A percentile compares a stretch with the other conserved stretches of the same genome.
These are phyloP conservation scores for Phialemonium atrogriseum DNA, from an alignment of 2,329 filamentous ascomycete species.

Conservation along the genomic window DNA sequence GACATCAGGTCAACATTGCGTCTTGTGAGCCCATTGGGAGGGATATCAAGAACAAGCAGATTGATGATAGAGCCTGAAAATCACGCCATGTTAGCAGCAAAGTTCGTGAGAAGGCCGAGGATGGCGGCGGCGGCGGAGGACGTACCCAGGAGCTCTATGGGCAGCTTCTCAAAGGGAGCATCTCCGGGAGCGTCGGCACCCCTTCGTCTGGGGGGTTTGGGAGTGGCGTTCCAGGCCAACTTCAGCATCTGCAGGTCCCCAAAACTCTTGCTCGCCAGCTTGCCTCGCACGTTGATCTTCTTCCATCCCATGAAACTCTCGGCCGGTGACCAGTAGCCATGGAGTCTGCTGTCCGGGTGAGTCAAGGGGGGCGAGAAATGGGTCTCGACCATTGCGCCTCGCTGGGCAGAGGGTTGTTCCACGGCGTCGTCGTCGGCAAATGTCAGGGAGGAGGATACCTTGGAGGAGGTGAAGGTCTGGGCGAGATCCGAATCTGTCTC, in stretches of 20 bases:
- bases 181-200: conserved; percentile 29
- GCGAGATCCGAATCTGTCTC: conserved; percentile 50
- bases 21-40: conserved; percentile 63
- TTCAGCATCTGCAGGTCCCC: conserved; percentile 49
- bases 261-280: conserved; percentile 52
- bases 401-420: conserved; percentile 30
- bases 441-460: conserved; percentile 48
- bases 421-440: conserved; percentile 39
- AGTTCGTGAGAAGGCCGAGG: conserved; percentile 1
- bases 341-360: conserved; percentile 46
- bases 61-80: conserved; percentile 62
- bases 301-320: conserved; percentile 56
- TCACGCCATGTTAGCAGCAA: conserved; percentile 2
- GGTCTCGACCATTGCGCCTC: conserved; percentile 21
- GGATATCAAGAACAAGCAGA: conserved; percentile 64
- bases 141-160: conserved; percentile 64
- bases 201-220: conserved; percentile 11
- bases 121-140: conserved; percentile 13
- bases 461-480: conserved; percentile 56
- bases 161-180: conserved; percentile 58
- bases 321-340: conserved; percentile 50
- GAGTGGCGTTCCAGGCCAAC: conserved; percentile 43
- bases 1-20: conserved; percentile 74
- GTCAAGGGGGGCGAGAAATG: conserved; percentile 45
- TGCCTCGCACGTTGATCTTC: conserved; percentile 50